phyloP scores from a whole-genome alignment of 2,329 filamentous ascomycete genomes.

The Aureobasidium uvarum region DNA sequence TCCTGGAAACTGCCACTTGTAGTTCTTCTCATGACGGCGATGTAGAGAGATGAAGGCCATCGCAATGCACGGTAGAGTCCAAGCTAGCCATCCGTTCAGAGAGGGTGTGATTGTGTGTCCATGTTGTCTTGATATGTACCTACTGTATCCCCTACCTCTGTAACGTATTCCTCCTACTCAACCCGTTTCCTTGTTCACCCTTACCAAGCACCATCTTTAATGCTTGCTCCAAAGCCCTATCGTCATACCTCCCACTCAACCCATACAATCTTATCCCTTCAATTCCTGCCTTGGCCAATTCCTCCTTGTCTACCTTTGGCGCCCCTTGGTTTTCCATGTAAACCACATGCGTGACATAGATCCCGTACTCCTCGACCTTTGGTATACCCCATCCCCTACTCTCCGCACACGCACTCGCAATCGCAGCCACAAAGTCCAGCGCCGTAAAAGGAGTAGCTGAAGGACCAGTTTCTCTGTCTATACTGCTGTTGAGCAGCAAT shows the following conservation, averaged over 20 bases:
- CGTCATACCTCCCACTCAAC: conserved; percentile 64
- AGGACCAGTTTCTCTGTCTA: conserved; percentile 85
- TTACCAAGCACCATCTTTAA: conserved; percentile 74
- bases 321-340: conserved; percentile 70
- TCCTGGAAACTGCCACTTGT: too few relatives aligned
- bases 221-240: conserved; percentile 68
- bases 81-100: too few relatives aligned
- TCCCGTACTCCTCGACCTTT: conserved; percentile 52
- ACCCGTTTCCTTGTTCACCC: conserved; percentile 53
- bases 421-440: conserved; percentile 76
- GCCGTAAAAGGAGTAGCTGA: conserved; percentile 64
- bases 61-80: too few relatives aligned
- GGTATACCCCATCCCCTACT: conserved; percentile 52
- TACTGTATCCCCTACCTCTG: conserved; percentile 21
- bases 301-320: conserved; percentile 66
- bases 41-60: too few relatives aligned
- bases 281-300: conserved; percentile 66
- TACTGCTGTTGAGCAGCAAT: conserved; percentile 76
- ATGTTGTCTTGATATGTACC: too few relatives aligned
- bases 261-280: conserved; percentile 76
- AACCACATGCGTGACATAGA: conserved; percentile 80
- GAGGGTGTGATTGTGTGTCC: too few relatives aligned
- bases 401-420: conserved; percentile 70
- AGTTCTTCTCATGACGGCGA: too few relatives aligned
- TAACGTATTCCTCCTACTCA: conserved; percentile 61